phyloP scores from a whole-genome alignment of 1,284 basidiomycete genomes.

The Boletellus deceptivus region DNA sequence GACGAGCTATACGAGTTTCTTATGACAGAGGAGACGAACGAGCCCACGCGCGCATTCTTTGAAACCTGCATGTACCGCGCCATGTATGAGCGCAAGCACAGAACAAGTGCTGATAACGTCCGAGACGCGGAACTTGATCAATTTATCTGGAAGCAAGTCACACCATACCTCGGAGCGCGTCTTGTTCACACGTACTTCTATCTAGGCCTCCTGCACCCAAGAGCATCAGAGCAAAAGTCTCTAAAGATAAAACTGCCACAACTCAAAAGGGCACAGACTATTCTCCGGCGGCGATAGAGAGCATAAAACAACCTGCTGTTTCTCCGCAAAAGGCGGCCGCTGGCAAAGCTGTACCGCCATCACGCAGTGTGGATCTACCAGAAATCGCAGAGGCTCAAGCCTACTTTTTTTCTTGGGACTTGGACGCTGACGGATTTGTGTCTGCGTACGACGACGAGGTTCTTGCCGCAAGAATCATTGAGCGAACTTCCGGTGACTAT shows the following conservation, averaged over 20 bases:
- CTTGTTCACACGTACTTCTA: conserved; percentile 26
- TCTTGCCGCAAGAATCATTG: conserved; percentile 68
- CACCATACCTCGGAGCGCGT: neutral
- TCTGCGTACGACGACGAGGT: conserved; percentile 65
- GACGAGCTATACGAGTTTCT: conserved; percentile 85
- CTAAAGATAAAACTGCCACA: conserved; percentile 19
- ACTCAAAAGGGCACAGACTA: conserved; percentile 18
- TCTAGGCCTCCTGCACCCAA: conserved; percentile 39
- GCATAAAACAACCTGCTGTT: conserved; percentile 7
- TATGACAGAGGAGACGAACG: conserved; percentile 70
- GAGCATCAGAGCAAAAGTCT: conserved; percentile 23
- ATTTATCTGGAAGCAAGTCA: conserved; percentile 72
- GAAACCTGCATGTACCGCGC: conserved; percentile 93
- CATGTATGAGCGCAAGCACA: conserved; percentile 91
- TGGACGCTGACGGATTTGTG: conserved; percentile 66
- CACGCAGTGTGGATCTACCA: conserved; percentile 23
- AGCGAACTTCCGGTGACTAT: conserved; percentile 47
- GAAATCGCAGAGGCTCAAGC: conserved; percentile 46
- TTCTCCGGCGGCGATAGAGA: conserved; percentile 1
- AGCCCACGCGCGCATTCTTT: conserved; percentile 83
- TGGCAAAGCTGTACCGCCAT: conserved; percentile 14
- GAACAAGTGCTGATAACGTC: conserved; percentile 65
- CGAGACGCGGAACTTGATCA: conserved; percentile 69
- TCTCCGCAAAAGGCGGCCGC: conserved; percentile 15
- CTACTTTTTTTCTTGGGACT: conserved; percentile 74